Percentiles rank a stretch among this genome's conserved stretches.
Evolutionary conservation across 2,329 filamentous ascomycete genomes (phyloP).

Genomic region (Ophiocordyceps sinensis): DNA sequence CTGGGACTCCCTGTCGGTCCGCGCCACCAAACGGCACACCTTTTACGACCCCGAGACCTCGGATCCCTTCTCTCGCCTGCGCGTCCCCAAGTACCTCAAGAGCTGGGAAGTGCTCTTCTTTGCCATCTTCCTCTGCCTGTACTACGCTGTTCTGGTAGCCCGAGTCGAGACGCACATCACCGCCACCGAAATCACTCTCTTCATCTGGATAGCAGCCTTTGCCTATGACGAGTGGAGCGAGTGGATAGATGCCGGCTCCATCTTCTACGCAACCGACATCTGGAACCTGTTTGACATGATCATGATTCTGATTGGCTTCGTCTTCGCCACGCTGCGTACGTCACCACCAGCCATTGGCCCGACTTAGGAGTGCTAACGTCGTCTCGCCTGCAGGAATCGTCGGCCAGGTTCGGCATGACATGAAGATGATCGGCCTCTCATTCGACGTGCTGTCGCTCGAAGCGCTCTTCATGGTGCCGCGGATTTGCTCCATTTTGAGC

Average conservation of each 20-base stretch:
- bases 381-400: slow-evolving; percentile 14
- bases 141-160: slow-evolving; percentile 74
- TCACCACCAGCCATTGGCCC: slow-evolving; percentile 3
- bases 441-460: slow-evolving; percentile 87
- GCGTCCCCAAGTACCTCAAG: slow-evolving; percentile 76
- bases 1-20: slow-evolving; percentile 64
- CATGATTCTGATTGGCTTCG: slow-evolving; percentile 58
- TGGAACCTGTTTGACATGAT: slow-evolving; percentile 64
- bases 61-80: slow-evolving; percentile 59
- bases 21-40: slow-evolving; percentile 60
- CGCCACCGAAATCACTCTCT: slow-evolving; percentile 55
- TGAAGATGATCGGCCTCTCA: slow-evolving; percentile 55
- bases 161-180: slow-evolving; percentile 54
- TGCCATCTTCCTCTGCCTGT: slow-evolving; percentile 58
- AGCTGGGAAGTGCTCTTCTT: slow-evolving; percentile 76
- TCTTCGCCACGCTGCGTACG: slow-evolving; percentile 61
- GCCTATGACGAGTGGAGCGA: slow-evolving; percentile 79
- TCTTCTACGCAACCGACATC: slow-evolving; percentile 74
- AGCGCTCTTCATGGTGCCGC: slow-evolving; percentile 78
- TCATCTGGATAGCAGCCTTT: slow-evolving; percentile 78
- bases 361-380: slow-evolving; percentile 2
- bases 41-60: slow-evolving; percentile 55
- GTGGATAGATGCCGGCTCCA: slow-evolving; percentile 70
- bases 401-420: slow-evolving; percentile 33
- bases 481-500: slow-evolving; percentile 75